These are phyloP conservation scores for Sporothrix curviconia DNA, from an alignment of 2,329 filamentous ascomycete genomes.

Conservation along the genomic window DNA sequence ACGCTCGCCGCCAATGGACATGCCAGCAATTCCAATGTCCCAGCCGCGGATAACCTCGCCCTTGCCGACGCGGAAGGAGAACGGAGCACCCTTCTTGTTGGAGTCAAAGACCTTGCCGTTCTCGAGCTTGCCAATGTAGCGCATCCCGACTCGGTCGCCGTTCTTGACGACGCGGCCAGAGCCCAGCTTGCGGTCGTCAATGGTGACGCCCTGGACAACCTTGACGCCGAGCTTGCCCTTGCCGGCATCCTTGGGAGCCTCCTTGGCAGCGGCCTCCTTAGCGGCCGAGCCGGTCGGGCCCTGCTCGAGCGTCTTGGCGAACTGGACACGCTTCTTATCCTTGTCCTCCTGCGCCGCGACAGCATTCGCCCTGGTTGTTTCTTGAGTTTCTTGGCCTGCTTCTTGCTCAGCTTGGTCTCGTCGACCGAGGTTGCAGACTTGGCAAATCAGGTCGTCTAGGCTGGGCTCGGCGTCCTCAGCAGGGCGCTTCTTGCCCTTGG, in stretches of 20 bases:
- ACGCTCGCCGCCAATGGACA: constrained; percentile 89
- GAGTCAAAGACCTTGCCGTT: constrained; percentile 94
- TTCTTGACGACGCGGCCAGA: constrained; percentile 79
- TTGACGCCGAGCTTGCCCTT: constrained; percentile 59
- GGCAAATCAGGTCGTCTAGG: constrained; percentile 79
- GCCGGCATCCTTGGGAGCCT: constrained; percentile 33
- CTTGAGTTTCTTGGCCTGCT: constrained; percentile 96
- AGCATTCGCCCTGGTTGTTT: constrained; percentile 95
- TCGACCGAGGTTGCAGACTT: constrained; percentile 60
- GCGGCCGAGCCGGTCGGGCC: constrained; percentile 71
- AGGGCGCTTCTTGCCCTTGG: constrained; percentile 81
- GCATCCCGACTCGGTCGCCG: constrained; percentile 84
- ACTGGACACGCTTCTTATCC: constrained; percentile 92
- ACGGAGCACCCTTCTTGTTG: constrained; percentile 99
- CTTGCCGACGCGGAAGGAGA: constrained; percentile 87
- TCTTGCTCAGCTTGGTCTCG: constrained; percentile 81
- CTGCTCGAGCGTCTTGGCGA: constrained; percentile 97
- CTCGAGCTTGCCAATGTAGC: constrained; percentile 95
- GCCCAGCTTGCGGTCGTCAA: constrained; percentile 93
- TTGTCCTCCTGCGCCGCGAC: constrained; percentile 56
- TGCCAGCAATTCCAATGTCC: constrained; percentile 90
- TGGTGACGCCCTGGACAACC: constrained; percentile 77
- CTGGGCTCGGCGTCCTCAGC: constrained; percentile 66
- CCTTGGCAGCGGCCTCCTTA: constrained; percentile 28
- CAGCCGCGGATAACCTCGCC: constrained; percentile 98